These are phyloP conservation scores for Tetrahymena elliotti DNA, from an alignment of 73 alveolate genomes.

Conservation along the genomic window DNA sequence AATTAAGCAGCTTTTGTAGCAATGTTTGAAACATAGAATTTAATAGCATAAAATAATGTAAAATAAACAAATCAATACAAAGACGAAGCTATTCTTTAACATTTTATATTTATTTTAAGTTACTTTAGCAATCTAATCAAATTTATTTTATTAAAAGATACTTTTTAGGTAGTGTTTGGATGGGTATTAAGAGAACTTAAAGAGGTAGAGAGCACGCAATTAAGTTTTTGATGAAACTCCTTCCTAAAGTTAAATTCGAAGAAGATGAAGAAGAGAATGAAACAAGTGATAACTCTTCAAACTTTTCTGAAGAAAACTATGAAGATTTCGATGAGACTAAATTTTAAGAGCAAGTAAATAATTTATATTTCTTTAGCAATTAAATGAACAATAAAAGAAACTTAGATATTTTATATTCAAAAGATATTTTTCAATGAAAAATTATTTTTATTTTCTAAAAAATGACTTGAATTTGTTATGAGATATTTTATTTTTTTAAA, in stretches of 20 bases:
- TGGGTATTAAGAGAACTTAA: slow-evolving; percentile 19
- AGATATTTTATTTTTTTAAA: no score
- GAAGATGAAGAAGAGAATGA: slow-evolving; percentile 17
- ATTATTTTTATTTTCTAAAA: not conserved
- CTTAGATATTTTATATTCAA: not conserved
- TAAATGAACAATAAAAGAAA: not conserved
- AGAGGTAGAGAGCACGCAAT: slow-evolving; percentile 36
- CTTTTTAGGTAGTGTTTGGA: slow-evolving; percentile 34
- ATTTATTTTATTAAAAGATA: not conserved
- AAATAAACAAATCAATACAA: no score
- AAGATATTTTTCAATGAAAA: not conserved
- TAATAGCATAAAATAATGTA: no score
- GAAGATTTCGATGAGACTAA: not conserved
- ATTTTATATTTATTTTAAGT: no score
- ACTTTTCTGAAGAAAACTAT: not conserved
- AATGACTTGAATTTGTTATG: not conserved
- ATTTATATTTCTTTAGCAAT: not conserved
- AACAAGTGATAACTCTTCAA: not conserved
- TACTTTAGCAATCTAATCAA: no score
- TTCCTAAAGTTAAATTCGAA: slow-evolving; percentile 1
- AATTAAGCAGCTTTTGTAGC: no score
- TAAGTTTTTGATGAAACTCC: slow-evolving; percentile 6
- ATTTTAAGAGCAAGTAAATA: slow-evolving; percentile 2
- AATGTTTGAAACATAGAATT: no score
- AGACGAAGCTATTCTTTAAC: no score